Base-by-base conservation (phyloP, 345 rosid species). In the rapeseed (Brassica napus) region DNA sequence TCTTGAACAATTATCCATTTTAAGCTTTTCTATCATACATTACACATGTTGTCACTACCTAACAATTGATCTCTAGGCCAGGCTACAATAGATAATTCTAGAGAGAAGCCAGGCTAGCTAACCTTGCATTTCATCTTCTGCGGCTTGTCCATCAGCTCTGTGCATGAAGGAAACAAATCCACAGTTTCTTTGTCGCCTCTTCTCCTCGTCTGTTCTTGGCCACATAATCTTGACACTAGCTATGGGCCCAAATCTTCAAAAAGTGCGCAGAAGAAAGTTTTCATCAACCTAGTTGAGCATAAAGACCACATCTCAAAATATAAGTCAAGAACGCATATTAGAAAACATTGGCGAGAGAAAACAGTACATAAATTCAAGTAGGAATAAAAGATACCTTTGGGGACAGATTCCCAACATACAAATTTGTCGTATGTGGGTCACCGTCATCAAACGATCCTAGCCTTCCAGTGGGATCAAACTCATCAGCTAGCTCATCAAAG, bases 61-160 rank as follows among this genome's bases (percentile, higher is more conserved):
- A 63, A 44, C n/a, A 34, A 77, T 3, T 55, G 30, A 26, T 34
- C n/a, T 77, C 18, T 28, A 64, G 32, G 12, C 61, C 60, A 57
- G 49, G 64, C 66, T 34, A 70, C 44, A 74, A 42, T 23, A 65
- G 61, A 72, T 21, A 72, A 63, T 72, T 28, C 21, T 49, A 32
- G 21, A 47, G 28, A 66, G 62, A 73, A 26, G 34, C 60, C 18
- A 64, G 21, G 49, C 54, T 76, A 63, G 64, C 71, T 31, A 83
- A 95, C 99, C 99, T 89, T 95, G 99, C 99, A 95, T 93, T 88
- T 95, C 99, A 68, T 95, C 98, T 87, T 93, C 90, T 62, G 99
- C 99, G 77, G 98, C 99, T 83, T 95, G 99, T 72, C 97, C 99
- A 84, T 95, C 98, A 77, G 88, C 89, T 86, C 99, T 87, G 67